Evolutionary conservation across 2,329 filamentous ascomycete genomes (phyloP).

Genomic region (Sordariomycetes sp.): DNA sequence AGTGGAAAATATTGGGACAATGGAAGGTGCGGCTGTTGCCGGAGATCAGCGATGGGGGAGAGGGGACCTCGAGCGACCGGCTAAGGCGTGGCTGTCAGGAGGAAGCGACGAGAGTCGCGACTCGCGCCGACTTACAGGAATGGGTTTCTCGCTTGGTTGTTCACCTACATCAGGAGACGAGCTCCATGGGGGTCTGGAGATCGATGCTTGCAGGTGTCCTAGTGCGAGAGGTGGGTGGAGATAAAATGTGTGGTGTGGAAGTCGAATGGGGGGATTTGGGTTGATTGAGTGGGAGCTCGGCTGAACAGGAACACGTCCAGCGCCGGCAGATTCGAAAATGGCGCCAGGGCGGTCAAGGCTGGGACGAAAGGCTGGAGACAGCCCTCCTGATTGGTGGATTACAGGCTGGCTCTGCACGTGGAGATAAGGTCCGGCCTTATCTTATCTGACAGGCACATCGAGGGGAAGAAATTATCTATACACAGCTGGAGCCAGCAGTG

Average conservation of each 20-base stretch:
- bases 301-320: background rate
- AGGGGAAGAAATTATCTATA: background rate
- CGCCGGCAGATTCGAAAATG: conserved; percentile 3
- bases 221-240: background rate
- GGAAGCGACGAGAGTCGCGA: background rate
- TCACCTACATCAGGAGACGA: conserved; percentile 1
- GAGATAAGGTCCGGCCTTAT: background rate
- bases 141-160: background rate
- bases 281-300: conserved; percentile 1
- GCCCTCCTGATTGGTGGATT: background rate
- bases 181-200: background rate
- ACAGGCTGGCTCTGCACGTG: background rate
- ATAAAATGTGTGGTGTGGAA: conserved; percentile 1
- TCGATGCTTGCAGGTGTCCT: background rate
- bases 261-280: background rate
- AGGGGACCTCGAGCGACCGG: background rate
- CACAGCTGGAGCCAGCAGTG: background rate
- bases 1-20: background rate
- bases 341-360: conserved; percentile 4
- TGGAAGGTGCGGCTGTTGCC: background rate
- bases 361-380: background rate
- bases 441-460: background rate
- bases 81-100: background rate
- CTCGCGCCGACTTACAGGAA: background rate
- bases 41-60: background rate